Base-by-base conservation (phyloP, 2,329 filamentous ascomycete species). In the Exophiala bonariae region DNA sequence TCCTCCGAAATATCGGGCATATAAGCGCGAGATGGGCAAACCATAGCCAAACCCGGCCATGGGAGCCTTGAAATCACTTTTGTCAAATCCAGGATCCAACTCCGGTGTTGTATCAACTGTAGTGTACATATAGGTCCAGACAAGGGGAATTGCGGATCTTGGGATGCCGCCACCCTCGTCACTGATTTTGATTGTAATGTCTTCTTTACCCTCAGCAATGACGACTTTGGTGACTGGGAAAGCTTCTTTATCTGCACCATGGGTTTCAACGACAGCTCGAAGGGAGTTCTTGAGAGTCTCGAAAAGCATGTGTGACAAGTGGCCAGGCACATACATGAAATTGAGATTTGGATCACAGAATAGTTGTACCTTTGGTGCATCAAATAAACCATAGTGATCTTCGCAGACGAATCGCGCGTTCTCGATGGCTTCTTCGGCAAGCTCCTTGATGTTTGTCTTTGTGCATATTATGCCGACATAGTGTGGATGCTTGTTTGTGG, bases 41-140 rank as follows among this genome's bases (percentile, higher is more conserved):
- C 93, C 93, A 63, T 99, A 99, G n/a, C 93, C 93, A 64, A 97
- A 99, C 2, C 93, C 93, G 53, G 93, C 93, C 93, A 99, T 97
- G 2, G 93, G 93, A 10, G 93, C 93, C 70, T 99, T 97, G 77
- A 99, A 99, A 68, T 99, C 93, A 71, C 86, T 96, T 74, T 97
- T 95, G 71, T 99, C 92, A 68, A 97, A 99, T 66, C 97, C 92
- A 1, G 93, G 93, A 64, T 99, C 93, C 54, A 99, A 75, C 64
- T 85, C 95, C 11, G 93, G 93, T 17, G 93, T 97, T 60, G 91
- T 84, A 68, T 97, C 93, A 56, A 99, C 93, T 2, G 93, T 99
- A 28, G 93, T 99, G 69, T 99, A 99, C 93, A 97, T 99, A 69
- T 99, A 99, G 10, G 93, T 99, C 93, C 93, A 99, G n/a, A 97